These are phyloP conservation scores for Hansenula anomala DNA, from an alignment of 1,139 yeast genomes.

Conservation along the genomic window DNA sequence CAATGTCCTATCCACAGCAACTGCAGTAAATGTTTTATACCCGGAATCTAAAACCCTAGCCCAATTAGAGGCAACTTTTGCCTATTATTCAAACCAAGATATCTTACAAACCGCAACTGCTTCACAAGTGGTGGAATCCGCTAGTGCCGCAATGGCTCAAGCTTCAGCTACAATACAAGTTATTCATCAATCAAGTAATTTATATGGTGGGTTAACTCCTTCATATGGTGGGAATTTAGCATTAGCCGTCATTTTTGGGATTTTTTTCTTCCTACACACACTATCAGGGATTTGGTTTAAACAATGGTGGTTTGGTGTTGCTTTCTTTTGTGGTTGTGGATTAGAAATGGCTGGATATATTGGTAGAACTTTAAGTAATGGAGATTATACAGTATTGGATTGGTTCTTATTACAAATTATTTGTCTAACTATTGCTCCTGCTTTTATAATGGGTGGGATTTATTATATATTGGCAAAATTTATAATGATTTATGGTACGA, in stretches of 20 bases:
- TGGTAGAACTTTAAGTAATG: constrained; percentile 50
- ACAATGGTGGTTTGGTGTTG: constrained; percentile 71
- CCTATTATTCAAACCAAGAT: constrained; percentile 29
- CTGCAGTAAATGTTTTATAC: constrained; percentile 13
- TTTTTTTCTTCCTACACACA: constrained; percentile 37
- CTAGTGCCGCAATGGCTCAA: constrained; percentile 19
- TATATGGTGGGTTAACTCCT: constrained; percentile 38
- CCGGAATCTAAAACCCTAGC: constrained; percentile 23
- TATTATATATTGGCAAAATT: constrained; percentile 74
- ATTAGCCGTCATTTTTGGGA: constrained; percentile 42
- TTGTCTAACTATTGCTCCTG: constrained; percentile 77
- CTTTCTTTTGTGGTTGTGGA: constrained; percentile 56
- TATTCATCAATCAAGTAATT: constrained; percentile 12
- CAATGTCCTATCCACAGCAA: constrained; percentile 20
- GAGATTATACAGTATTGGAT: constrained; percentile 30
- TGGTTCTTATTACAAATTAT: constrained; percentile 63
- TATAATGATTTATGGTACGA: constrained; percentile 63
- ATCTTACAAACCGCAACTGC: constrained; percentile 38
- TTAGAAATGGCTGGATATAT: constrained; percentile 71
- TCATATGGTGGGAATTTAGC: constrained; percentile 43
- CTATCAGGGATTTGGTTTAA: constrained; percentile 39
- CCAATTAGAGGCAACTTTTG: constrained; percentile 36
- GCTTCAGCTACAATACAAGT: constrained; percentile 25
- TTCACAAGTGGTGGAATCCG: constrained; percentile 24
- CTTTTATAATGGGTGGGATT: constrained; percentile 85